A percentile compares a stretch with the other conserved stretches of the same genome.
Conservation (phyloP, 371 early-diverging fungal genomes). For the Haplosporangium sp. region DNA sequence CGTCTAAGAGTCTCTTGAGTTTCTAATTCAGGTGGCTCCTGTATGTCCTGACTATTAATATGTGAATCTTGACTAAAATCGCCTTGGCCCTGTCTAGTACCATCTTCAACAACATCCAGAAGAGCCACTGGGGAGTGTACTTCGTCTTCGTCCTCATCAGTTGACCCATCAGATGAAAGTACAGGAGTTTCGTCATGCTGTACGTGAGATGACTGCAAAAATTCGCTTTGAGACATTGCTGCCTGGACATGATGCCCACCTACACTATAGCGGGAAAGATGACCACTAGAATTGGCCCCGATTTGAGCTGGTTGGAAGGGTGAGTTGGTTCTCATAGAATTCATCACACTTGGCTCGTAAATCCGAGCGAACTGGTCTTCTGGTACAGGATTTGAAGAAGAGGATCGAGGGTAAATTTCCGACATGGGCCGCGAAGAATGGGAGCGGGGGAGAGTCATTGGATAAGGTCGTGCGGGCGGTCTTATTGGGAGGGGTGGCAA, state of each 20-base stretch:
- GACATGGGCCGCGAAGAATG: slow-evolving; percentile 9
- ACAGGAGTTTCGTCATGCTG: slow-evolving; percentile 36
- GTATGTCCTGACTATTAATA: neutral
- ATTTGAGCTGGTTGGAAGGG: neutral
- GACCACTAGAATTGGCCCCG: neutral
- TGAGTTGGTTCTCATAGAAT: neutral
- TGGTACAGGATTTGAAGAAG: slow-evolving; percentile 7
- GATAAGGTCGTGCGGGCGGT: slow-evolving; percentile 5
- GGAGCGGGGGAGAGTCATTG: slow-evolving; percentile 8
- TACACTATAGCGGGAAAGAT: neutral
- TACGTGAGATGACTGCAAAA: slow-evolving; percentile 21
- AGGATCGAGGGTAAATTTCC: slow-evolving; percentile 9
- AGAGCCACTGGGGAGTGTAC: slow-evolving; percentile 19
- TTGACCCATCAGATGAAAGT: slow-evolving; percentile 39
- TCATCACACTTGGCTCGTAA: slow-evolving; percentile 2
- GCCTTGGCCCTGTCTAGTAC: slow-evolving; percentile 10
- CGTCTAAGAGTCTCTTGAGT: slow-evolving; percentile 47
- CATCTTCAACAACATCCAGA: slow-evolving; percentile 18
- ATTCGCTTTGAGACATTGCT: slow-evolving; percentile 19
- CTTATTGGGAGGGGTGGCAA: slow-evolving; percentile 3
- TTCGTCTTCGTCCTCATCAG: slow-evolving; percentile 43
- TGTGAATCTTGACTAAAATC: neutral
- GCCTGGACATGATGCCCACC: slow-evolving; percentile 20
- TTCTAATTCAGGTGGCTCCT: slow-evolving; percentile 29
- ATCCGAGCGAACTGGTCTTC: slow-evolving; percentile 10